Conservation (phyloP, 1,284 basidiomycete genomes). For the Agroathelia rolfsii region DNA sequence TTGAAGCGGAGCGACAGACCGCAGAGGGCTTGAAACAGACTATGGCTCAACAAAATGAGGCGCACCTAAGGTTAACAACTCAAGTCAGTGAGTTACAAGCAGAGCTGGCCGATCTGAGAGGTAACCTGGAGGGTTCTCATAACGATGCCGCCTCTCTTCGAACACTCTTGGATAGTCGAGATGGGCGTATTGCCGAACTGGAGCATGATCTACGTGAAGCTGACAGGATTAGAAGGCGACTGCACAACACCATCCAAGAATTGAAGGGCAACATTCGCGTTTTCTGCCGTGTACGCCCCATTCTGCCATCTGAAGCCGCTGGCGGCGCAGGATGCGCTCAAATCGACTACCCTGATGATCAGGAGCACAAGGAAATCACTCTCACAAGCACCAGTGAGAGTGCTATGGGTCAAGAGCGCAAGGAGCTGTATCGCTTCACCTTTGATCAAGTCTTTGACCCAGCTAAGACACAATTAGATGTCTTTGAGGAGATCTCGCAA, state of each 20-base stretch:
- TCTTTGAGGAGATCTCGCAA: constrained; percentile 90
- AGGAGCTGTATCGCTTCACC: constrained; percentile 70
- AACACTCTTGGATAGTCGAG: too few species aligned
- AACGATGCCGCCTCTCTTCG: too few species aligned
- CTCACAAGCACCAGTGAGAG: constrained; percentile 68
- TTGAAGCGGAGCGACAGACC: constrained; percentile 48
- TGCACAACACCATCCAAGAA: constrained; percentile 93
- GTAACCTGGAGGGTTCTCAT: too few species aligned
- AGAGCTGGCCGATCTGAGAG: too few species aligned
- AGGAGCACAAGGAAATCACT: constrained; percentile 74
- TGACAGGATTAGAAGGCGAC: constrained; percentile 67
- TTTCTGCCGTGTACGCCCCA: constrained; percentile 84
- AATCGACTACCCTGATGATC: constrained; percentile 59
- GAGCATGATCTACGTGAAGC: constrained; percentile 61
- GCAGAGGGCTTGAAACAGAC: constrained; percentile 46
- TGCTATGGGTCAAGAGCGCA: constrained; percentile 78
- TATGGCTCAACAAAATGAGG: constrained; percentile 60
- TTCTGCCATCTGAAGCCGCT: constrained; percentile 41
- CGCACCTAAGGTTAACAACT: constrained; percentile 59
- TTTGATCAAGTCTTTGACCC: constrained; percentile 92
- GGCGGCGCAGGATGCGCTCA: constrained; percentile 41
- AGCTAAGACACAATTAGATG: constrained; percentile 66
- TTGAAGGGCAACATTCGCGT: constrained; percentile 94
- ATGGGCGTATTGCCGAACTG: constrained; percentile 47
- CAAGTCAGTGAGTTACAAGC: constrained; percentile 60